Evolutionary conservation across 306 rosid genomes (phyloP).

Genomic region (Castanea sativa): DNA sequence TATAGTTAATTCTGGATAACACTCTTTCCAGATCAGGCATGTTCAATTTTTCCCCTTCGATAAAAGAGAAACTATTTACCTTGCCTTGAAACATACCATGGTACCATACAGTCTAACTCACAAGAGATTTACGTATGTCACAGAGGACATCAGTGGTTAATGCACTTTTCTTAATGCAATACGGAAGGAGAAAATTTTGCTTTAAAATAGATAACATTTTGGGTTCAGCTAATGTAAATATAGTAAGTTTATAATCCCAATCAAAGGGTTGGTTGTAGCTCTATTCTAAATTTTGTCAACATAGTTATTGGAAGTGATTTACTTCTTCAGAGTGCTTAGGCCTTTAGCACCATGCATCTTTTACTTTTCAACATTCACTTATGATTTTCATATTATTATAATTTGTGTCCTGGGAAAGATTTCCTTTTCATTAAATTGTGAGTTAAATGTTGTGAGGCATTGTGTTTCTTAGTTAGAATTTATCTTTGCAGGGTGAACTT

Average conservation of each 20-base stretch:
- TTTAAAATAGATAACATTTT: neutral
- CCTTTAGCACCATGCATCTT: neutral
- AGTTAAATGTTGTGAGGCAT: slow-evolving; percentile 2
- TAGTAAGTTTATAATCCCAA: neutral
- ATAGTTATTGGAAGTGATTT: neutral
- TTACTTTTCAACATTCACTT: neutral
- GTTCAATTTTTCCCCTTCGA: neutral
- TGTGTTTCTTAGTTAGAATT: slow-evolving; percentile 8
- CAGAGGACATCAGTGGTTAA: neutral
- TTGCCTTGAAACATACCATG: neutral
- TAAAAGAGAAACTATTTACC: neutral
- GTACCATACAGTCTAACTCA: neutral
- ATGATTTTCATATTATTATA: neutral
- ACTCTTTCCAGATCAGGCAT: neutral
- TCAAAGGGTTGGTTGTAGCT: neutral
- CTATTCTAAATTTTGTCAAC: neutral
- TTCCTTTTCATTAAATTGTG: neutral
- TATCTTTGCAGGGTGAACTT: slow-evolving; percentile 65
- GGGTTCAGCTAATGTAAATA: neutral
- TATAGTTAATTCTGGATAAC: neutral
- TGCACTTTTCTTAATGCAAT: neutral
- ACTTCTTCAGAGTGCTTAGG: neutral
- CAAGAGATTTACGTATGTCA: neutral
- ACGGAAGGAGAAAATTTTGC: neutral
- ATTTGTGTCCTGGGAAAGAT: neutral